These are phyloP conservation scores for Neoboletus subvelutipes DNA, from an alignment of 768 basidiomycete genomes.

Conservation along the genomic window DNA sequence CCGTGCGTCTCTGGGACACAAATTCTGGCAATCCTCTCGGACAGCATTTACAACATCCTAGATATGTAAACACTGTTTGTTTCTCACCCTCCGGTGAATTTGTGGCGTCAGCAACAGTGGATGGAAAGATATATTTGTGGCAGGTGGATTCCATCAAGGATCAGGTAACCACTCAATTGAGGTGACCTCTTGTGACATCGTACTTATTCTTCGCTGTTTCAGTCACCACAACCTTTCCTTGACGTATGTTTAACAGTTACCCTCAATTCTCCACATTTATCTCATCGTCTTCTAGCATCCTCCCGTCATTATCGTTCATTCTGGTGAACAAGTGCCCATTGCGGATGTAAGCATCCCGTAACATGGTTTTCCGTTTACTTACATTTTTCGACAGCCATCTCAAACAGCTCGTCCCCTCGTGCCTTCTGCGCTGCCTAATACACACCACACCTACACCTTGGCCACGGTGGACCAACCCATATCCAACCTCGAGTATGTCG, in stretches of 20 bases:
- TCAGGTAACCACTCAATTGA: not conserved
- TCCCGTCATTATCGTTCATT: too few relatives aligned
- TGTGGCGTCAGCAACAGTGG: not conserved
- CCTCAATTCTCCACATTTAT: not conserved
- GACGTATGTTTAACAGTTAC: not conserved
- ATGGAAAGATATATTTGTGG: not conserved
- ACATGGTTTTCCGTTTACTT: too few relatives aligned
- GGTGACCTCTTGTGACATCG: not conserved
- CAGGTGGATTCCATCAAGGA: not conserved
- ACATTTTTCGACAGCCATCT: too few relatives aligned
- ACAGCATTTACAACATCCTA: not conserved
- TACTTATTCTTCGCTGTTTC: not conserved
- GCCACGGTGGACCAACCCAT: not conserved
- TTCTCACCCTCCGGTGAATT: conserved; percentile 8
- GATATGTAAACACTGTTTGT: not conserved
- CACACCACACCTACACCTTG: not conserved
- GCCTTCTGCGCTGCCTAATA: not conserved
- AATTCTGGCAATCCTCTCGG: not conserved
- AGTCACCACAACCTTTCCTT: not conserved
- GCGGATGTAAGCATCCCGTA: too few relatives aligned
- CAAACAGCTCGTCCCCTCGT: not conserved
- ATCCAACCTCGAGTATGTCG: not conserved
- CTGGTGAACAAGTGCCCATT: too few relatives aligned
- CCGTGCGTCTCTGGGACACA: conserved; percentile 7
- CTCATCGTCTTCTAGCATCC: too few relatives aligned